Percentiles rank a stretch among this genome's conserved stretches.
phyloP scores from a whole-genome alignment of 2,329 filamentous ascomycete genomes.

The Monosporascus ibericus region DNA sequence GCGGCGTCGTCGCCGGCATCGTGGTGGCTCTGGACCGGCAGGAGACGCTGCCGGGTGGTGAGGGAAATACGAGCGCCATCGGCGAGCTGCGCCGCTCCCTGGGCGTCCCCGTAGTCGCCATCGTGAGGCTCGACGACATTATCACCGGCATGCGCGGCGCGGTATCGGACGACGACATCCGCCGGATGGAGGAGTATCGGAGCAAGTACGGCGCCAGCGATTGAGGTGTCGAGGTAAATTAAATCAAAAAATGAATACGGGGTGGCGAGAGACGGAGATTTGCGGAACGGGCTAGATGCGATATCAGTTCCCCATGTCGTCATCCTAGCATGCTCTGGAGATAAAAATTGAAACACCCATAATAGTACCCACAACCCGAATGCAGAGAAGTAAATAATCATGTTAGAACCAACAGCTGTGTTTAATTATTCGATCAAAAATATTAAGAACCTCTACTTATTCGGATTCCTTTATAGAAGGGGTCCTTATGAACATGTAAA shows the following conservation, averaged over 20 bases:
- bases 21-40: conserved; percentile 83
- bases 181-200: conserved; percentile 68
- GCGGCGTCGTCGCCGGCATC: conserved; percentile 79
- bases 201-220: conserved; percentile 57
- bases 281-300: too few relatives aligned
- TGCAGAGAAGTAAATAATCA: too few relatives aligned
- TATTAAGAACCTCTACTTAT: too few relatives aligned
- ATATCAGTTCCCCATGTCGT: too few relatives aligned
- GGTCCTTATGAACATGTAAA: too few relatives aligned
- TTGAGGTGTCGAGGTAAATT: conserved; percentile 19
- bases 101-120: conserved; percentile 74
- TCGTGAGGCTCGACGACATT: conserved; percentile 80
- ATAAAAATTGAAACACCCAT: too few relatives aligned
- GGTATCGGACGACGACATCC: conserved; percentile 56
- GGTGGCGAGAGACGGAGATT: not conserved
- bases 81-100: conserved; percentile 80
- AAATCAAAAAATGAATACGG: not conserved
- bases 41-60: conserved; percentile 67
- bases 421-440: too few relatives aligned
- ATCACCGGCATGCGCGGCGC: conserved; percentile 60
- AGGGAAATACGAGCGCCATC: conserved; percentile 72
- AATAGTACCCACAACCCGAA: too few relatives aligned
- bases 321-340: too few relatives aligned
- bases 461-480: too few relatives aligned
- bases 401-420: too few relatives aligned